Conservation (phyloP, 73 alveolate species). For the Vitrella brassicaformis region DNA sequence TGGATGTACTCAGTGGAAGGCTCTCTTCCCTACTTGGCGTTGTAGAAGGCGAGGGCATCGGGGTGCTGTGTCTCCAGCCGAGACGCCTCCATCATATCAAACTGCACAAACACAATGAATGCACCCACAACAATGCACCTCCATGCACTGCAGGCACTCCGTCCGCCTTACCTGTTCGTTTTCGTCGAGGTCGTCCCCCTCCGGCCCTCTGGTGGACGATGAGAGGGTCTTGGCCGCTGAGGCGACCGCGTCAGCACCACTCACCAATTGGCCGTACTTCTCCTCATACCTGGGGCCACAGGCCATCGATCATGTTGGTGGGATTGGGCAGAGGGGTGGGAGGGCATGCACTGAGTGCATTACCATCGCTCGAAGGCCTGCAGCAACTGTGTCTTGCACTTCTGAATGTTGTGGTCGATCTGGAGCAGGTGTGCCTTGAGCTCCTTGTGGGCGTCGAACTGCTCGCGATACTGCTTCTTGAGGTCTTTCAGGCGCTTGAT, state of each 20-base stretch:
- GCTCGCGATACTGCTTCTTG: slow-evolving; percentile 74
- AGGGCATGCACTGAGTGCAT: background rate
- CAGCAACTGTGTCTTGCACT: slow-evolving; percentile 24
- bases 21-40: too few species aligned
- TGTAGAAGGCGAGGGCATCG: slow-evolving; percentile 25
- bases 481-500: slow-evolving; percentile 69
- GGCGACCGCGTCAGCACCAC: slow-evolving; percentile 10
- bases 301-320: background rate
- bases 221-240: too few species aligned
- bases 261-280: slow-evolving; percentile 18
- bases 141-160: background rate
- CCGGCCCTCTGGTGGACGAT: too few species aligned
- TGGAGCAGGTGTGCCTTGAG: slow-evolving; percentile 59
- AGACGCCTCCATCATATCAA: slow-evolving; percentile 23
- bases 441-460: slow-evolving; percentile 61
- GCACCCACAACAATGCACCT: background rate
- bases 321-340: background rate
- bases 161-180: background rate
- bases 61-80: slow-evolving; percentile 36
- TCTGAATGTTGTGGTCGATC: slow-evolving; percentile 62
- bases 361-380: slow-evolving; percentile 16
- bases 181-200: background rate
- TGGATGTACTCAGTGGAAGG: too few species aligned
- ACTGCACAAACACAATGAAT: background rate
- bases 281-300: slow-evolving; percentile 1